These are phyloP conservation scores for Trichosanthes cucumerina DNA, from an alignment of 306 rosid species.

Conservation along the genomic window DNA sequence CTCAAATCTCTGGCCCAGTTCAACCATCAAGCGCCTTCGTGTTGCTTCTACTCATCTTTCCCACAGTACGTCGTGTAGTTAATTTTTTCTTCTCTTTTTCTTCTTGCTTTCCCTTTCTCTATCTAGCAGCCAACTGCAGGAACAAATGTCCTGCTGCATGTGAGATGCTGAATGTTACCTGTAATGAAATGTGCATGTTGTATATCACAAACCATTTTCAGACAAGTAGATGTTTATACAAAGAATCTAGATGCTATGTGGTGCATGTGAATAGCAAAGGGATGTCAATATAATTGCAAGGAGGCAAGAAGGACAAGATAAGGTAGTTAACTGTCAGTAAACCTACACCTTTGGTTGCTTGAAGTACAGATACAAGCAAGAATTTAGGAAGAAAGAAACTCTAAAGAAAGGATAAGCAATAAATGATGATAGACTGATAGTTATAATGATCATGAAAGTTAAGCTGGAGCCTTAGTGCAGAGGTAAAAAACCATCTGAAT, in stretches of 20 bases:
- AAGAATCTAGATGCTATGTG: conserved; percentile 2
- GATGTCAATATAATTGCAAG: conserved; percentile 6
- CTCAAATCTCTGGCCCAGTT: conserved; percentile 2
- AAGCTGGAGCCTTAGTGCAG: neutral
- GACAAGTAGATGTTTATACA: conserved; percentile 1
- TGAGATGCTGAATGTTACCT: neutral
- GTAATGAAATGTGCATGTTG: neutral
- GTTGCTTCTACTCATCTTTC: neutral
- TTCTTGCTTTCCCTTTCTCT: neutral
- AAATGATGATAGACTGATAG: neutral
- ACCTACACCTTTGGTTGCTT: conserved; percentile 3
- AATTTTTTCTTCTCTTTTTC: neutral
- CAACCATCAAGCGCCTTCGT: neutral
- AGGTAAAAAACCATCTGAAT: neutral
- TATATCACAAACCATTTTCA: neutral
- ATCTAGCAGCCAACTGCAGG: neutral
- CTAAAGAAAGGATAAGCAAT: neutral
- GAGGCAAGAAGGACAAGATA: conserved; percentile 12
- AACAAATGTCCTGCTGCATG: conserved; percentile 1
- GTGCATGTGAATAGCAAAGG: neutral
- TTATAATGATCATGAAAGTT: neutral
- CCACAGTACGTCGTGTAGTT: neutral
- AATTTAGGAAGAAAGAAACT: neutral
- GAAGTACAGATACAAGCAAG: conserved; percentile 8
- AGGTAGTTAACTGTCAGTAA: conserved; percentile 4